Conservation (phyloP, 352 stramenopile species). For the Globisporangium yorkense region DNA sequence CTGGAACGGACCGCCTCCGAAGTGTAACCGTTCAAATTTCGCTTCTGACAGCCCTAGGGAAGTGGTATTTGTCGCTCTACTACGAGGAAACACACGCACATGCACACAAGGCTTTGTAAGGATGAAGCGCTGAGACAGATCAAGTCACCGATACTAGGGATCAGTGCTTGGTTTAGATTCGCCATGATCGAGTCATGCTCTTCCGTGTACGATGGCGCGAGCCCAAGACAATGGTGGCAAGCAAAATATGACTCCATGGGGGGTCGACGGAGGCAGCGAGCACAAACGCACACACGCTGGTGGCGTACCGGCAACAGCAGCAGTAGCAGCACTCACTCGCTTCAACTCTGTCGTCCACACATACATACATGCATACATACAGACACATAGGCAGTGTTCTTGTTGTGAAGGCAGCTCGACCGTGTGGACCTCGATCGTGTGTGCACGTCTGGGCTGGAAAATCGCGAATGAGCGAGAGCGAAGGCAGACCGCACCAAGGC, state of each 20-base stretch:
- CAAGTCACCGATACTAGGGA: constrained; percentile 63
- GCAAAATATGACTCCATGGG: constrained; percentile 67
- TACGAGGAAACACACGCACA: neutral
- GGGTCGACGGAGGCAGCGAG: neutral
- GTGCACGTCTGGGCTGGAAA: constrained; percentile 12
- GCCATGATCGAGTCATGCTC: constrained; percentile 66
- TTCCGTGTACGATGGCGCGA: constrained; percentile 76
- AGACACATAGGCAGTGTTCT: constrained; percentile 8
- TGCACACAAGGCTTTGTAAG: neutral
- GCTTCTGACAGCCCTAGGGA: neutral
- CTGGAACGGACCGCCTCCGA: too few species aligned
- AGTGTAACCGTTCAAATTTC: neutral
- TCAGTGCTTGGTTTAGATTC: constrained; percentile 82
- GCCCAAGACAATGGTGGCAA: constrained; percentile 74
- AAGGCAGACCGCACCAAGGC: too few species aligned
- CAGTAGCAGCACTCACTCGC: neutral
- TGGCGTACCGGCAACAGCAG: too few species aligned
- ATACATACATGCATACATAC: neutral
- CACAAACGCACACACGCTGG: too few species aligned
- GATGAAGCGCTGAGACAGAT: constrained; percentile 76
- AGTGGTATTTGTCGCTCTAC: neutral
- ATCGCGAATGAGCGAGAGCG: constrained; percentile 13
- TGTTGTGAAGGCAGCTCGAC: too few species aligned
- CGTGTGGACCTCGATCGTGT: too few species aligned
- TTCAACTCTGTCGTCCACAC: neutral